Base-by-base conservation (phyloP, 2,329 filamentous ascomycete genomes). In the Penicillium sp. region DNA sequence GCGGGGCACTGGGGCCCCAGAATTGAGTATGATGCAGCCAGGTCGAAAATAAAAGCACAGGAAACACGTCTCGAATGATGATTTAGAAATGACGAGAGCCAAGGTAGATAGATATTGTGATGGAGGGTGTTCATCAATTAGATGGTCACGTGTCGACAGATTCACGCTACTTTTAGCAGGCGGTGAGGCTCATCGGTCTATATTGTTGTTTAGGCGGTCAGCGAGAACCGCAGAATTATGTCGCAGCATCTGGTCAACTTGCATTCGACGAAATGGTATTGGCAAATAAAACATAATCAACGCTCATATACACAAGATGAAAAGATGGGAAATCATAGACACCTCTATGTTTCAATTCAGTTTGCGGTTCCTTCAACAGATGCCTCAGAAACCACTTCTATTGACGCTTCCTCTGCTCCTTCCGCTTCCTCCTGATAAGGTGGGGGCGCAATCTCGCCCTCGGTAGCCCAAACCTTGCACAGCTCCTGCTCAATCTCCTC, bases 401-500 rank as follows among this genome's bases (percentile, higher is more conserved):
- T 4, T 18, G 27, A 25, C 20, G 20, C 20, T 22, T 22, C 20
- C 20, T 22, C 20, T 7, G 30, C 20, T 16, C 46, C 27, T 27
- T 55, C 61, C 27, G 42, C 51, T 24, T 65, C 61, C 25, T 65
- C 61, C 24, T 67, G 60, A 47, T 69, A 70, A 24, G 71, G 66
- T 7, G 72, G 70, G 16, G 66, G 70, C n/a, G 64, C 62, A 55
- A 72, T 62, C 51, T 73, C 69, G 24, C 65, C 67, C 14, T 67
- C 76, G n/a, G 75, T 72, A 20, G 84, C 73, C 79, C 83, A 85
- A 5, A 87, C 84, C 57, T 78, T 78, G 38, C 72, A 84, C 52
- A 99, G 76, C 74, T 99, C 92, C 39, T 74, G 74, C 64, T 97
- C 91, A 63, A 99, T 95, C 69, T 91, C 88, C 45, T 84, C 80